A percentile compares a stretch with the other conserved stretches of the same genome.
Evolutionary conservation across 2,329 filamentous ascomycete genomes (phyloP).

Genomic region (Monosporascus sp.): DNA sequence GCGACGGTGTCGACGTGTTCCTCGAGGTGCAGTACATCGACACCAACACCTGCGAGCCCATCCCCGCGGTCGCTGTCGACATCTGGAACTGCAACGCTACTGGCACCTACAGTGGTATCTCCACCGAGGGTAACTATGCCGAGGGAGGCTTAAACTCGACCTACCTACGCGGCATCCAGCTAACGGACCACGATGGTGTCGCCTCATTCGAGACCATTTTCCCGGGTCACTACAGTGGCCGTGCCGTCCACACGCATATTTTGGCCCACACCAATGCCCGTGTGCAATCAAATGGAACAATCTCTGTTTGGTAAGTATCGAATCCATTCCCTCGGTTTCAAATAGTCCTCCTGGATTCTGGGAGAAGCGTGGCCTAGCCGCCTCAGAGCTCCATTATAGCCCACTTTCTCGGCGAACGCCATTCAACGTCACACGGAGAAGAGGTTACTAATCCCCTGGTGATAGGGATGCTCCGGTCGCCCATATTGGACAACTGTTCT

Average conservation of each 20-base stretch:
- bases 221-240: slow-evolving; percentile 35
- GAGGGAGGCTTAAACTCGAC: slow-evolving; percentile 32
- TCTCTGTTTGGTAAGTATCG: slow-evolving; percentile 17
- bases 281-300: slow-evolving; percentile 24
- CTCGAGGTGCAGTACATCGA: slow-evolving; percentile 42
- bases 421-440: too few relatives aligned
- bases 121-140: slow-evolving; percentile 19
- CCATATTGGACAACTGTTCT: slow-evolving; percentile 30
- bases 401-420: too few relatives aligned
- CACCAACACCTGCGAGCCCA: slow-evolving; percentile 39
- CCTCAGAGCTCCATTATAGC: too few relatives aligned
- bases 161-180: slow-evolving; percentile 43
- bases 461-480: slow-evolving; percentile 18
- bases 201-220: slow-evolving; percentile 41
- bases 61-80: slow-evolving; percentile 35
- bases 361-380: not conserved
- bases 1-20: slow-evolving; percentile 36
- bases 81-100: slow-evolving; percentile 39
- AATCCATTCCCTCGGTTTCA: not conserved
- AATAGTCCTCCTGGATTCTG: not conserved
- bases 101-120: slow-evolving; percentile 33
- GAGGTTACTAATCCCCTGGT: not conserved
- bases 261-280: slow-evolving; percentile 23
- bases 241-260: slow-evolving; percentile 37
- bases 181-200: slow-evolving; percentile 41